Base-by-base conservation (phyloP, 805 yeast species). In the Lachancea lanzarotensis region DNA sequence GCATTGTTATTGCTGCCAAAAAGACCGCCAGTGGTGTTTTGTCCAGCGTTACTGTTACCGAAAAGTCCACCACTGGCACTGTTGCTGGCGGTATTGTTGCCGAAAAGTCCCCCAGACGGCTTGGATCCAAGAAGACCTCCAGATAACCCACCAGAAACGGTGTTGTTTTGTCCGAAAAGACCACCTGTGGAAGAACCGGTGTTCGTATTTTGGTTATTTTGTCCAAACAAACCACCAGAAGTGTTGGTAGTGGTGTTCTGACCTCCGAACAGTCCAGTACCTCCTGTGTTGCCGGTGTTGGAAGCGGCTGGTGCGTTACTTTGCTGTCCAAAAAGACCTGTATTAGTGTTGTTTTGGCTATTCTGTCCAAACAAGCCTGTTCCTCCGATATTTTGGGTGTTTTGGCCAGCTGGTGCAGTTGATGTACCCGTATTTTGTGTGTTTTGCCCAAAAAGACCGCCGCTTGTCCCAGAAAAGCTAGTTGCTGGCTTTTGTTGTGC, bases 191-290 rank as follows among this genome's bases (percentile, higher is more conserved):
- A 15, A 32, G n/a, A 13, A 30, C 12, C 10, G 16, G 17, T 15
- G 35, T 53, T 41, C 16, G 74, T 55, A 3, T 64, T 59, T 10
- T 62, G 48, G n/a, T 45, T 39, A 17, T 41, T 52, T 49, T 52
- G 61, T 18, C 62, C 62, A 54, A 68, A 66, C 2, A 62, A 48
- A 1, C 45, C 44, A 33, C 35, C 35, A 15, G 33, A 30, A 30
- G 33, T 6, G 16, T 30, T 30, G 10, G 16, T 10, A 30, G 33
- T 30, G 33, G 33, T 30, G 33, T 54, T 40, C 16, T 66, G 49
- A 27, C 79, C n/a, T n/a, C n/a, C 78, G 62, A 75, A 69, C 17
- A 68, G 56, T 1, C 69, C 64, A n/a, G n/a, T n/a, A 25, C 58
- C 62, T 26, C 62, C 47, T 50, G 51, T 34, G 29, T 56, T 52